Conservation (phyloP, 2,329 filamentous ascomycete species). For the Endoconidiophora laricicola region DNA sequence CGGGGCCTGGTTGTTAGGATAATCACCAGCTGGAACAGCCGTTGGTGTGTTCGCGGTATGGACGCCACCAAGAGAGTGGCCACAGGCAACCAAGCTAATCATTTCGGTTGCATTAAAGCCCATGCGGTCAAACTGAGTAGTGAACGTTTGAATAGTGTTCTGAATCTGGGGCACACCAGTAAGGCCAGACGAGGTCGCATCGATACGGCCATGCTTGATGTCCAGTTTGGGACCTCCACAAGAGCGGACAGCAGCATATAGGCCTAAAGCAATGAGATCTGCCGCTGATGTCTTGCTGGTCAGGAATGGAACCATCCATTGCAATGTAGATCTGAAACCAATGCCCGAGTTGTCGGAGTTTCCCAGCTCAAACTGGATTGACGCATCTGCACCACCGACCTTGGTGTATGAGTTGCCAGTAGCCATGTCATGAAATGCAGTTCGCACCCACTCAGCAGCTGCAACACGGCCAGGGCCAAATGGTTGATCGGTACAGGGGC, state of each 20-base stretch:
- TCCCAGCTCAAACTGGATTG: constrained; percentile 40
- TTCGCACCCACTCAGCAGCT: constrained; percentile 44
- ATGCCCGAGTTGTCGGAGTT: constrained; percentile 40
- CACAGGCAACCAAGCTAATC: constrained; percentile 44
- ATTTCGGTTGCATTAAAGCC: constrained; percentile 40
- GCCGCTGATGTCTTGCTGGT: constrained; percentile 34
- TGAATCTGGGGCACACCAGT: constrained; percentile 40
- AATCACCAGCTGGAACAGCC: constrained; percentile 30
- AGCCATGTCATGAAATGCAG: constrained; percentile 46
- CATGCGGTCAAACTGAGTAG: constrained; percentile 38
- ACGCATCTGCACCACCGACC: constrained; percentile 40
- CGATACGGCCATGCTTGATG: constrained; percentile 34
- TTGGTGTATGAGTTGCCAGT: constrained; percentile 32
- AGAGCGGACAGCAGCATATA: constrained; percentile 40
- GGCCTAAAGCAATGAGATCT: constrained; percentile 40
- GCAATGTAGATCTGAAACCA: constrained; percentile 35
- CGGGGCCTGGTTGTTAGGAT: constrained; percentile 26
- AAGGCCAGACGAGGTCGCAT: constrained; percentile 31
- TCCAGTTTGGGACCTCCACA: constrained; percentile 41
- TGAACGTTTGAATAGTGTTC: constrained; percentile 34
- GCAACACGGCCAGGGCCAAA: constrained; percentile 38
- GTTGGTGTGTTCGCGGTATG: constrained; percentile 36
- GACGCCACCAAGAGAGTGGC: constrained; percentile 44
- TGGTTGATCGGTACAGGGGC: constrained; percentile 37
- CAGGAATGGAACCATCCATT: constrained; percentile 36